Evolutionary conservation across 495 filamentous ascomycete genomes (phyloP).

Genomic region (Letharia lupina): DNA sequence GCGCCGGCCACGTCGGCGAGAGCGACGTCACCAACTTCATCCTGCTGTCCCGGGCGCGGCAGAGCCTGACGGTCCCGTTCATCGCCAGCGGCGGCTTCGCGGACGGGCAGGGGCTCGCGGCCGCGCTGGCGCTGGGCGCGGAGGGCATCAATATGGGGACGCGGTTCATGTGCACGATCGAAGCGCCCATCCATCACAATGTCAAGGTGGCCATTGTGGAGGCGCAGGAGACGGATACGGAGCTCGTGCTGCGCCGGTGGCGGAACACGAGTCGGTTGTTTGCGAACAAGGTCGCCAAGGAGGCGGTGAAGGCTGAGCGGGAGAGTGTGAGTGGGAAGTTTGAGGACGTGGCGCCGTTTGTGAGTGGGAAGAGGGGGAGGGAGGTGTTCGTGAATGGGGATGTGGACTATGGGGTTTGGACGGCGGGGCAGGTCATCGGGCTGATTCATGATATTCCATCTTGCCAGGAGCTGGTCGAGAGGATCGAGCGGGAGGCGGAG

Average conservation of each 20-base stretch:
- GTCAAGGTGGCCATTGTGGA: constrained; percentile 89
- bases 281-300: constrained; percentile 75
- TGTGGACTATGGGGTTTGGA: constrained; percentile 81
- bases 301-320: constrained; percentile 72
- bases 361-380: constrained; percentile 85
- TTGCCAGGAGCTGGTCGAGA: constrained; percentile 46
- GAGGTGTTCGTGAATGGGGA: constrained; percentile 92
- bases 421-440: constrained; percentile 62
- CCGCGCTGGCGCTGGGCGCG: constrained; percentile 82
- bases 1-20: constrained; percentile 93
- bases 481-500: constrained; percentile 59
- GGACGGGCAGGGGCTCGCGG: constrained; percentile 88
- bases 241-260: constrained; percentile 83
- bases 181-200: constrained; percentile 74
- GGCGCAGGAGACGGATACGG: constrained; percentile 83
- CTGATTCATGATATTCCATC: constrained; percentile 63
- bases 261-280: constrained; percentile 85
- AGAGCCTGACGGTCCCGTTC: constrained; percentile 79
- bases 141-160: constrained; percentile 95
- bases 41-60: constrained; percentile 74
- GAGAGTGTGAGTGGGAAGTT: constrained; percentile 86
- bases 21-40: constrained; percentile 97
- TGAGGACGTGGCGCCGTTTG: constrained; percentile 76
- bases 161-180: constrained; percentile 66
- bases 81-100: constrained; percentile 95